Conservation (phyloP, 2,329 filamentous ascomycete genomes). For the Nakataea oryzae region DNA sequence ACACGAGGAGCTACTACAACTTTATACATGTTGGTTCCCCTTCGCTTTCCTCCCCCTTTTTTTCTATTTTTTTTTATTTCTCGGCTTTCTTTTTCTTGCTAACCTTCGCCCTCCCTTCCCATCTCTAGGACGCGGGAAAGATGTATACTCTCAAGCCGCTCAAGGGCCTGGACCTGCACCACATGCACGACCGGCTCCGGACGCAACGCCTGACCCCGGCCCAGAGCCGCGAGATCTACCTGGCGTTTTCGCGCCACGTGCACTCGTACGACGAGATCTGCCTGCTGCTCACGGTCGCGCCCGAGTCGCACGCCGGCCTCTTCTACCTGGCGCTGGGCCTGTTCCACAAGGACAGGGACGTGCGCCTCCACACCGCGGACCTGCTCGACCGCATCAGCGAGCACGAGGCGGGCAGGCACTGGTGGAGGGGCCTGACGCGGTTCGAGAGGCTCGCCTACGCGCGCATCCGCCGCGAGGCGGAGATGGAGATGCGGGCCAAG, state of each 20-base stretch:
- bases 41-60: too few relatives aligned
- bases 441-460: slow-evolving; percentile 84
- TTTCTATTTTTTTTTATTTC: not conserved
- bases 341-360: slow-evolving; percentile 78
- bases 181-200: slow-evolving; percentile 85
- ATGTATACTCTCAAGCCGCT: slow-evolving; percentile 56
- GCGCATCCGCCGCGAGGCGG: slow-evolving; percentile 59
- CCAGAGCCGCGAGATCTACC: slow-evolving; percentile 75
- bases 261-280: slow-evolving; percentile 78
- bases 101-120: not conserved
- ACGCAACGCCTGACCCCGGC: slow-evolving; percentile 67
- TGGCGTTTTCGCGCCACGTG: slow-evolving; percentile 65
- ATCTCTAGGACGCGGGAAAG: slow-evolving; percentile 49
- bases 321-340: slow-evolving; percentile 87
- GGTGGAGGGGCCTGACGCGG: slow-evolving; percentile 76
- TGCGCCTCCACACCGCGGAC: slow-evolving; percentile 66
- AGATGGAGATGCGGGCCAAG: slow-evolving; percentile 37
- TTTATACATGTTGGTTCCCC: slow-evolving; percentile 63
- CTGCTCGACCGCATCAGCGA: slow-evolving; percentile 72
- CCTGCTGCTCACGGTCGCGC: slow-evolving; percentile 70
- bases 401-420: slow-evolving; percentile 87
- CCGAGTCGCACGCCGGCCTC: slow-evolving; percentile 76
- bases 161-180: slow-evolving; percentile 76
- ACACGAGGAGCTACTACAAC: slow-evolving; percentile 88
- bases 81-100: slow-evolving; percentile 17